Evolutionary conservation across 129 eudicot species (phyloP).

Genomic region (Rutidosis leptorrhynchoides): DNA sequence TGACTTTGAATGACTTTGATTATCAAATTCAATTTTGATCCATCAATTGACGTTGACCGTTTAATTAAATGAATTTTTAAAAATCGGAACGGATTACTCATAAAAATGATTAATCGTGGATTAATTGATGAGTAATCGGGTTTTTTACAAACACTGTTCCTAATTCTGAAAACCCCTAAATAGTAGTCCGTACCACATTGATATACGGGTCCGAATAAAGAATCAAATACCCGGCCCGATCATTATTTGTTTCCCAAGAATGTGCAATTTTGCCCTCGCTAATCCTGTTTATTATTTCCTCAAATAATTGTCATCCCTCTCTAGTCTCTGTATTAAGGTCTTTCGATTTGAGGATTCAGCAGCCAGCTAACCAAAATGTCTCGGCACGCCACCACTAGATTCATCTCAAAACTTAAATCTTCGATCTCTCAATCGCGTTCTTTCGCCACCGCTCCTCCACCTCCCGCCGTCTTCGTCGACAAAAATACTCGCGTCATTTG

Average conservation of each 20-base stretch:
- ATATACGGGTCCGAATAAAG: not conserved
- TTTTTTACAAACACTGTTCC: no score
- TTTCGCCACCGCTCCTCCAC: slow-evolving; percentile 83
- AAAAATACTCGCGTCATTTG: slow-evolving; percentile 95
- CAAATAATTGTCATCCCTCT: not conserved
- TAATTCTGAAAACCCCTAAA: no score
- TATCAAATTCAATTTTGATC: no score
- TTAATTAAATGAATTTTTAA: no score
- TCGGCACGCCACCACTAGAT: slow-evolving; percentile 71
- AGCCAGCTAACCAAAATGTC: slow-evolving; percentile 38
- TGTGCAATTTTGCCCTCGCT: not conserved
- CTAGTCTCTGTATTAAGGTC: not conserved
- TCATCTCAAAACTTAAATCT: slow-evolving; percentile 51
- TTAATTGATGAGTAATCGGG: no score
- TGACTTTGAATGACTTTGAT: no score
- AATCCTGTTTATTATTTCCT: not conserved
- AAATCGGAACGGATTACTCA: no score
- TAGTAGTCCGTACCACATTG: no score
- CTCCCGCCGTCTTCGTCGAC: slow-evolving; percentile 91
- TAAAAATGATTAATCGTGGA: no score
- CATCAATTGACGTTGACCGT: no score
- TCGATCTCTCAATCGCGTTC: slow-evolving; percentile 41
- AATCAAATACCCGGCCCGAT: not conserved
- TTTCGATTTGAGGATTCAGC: not conserved
- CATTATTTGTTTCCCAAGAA: not conserved